Percentiles rank a stretch among this genome's conserved stretches.
phyloP scores from a whole-genome alignment of 2,329 filamentous ascomycete species.

The Paracorniculantispora psalliotae region DNA sequence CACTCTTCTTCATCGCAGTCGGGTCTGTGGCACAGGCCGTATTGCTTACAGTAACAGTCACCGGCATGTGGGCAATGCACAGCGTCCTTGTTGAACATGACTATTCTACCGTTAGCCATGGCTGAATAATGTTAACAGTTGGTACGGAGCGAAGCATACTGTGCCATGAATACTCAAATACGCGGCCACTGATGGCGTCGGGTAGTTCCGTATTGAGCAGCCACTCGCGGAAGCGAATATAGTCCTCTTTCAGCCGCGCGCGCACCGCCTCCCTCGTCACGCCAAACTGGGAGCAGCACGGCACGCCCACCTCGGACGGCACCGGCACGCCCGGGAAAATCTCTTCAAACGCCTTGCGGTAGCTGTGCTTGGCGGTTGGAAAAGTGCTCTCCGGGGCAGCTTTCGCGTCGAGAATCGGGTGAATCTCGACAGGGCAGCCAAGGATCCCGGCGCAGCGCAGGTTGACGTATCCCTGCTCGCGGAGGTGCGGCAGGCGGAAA shows the following conservation, averaged over 20 bases:
- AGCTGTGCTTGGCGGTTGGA: constrained; percentile 37
- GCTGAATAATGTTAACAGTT: no score
- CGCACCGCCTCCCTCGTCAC: constrained; percentile 50
- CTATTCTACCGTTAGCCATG: constrained; percentile 24
- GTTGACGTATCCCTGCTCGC: constrained; percentile 53
- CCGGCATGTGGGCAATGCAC: constrained; percentile 57
- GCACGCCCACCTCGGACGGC: constrained; percentile 46
- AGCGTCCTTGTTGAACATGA: constrained; percentile 53
- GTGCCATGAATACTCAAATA: constrained; percentile 64
- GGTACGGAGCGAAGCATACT: constrained; percentile 36
- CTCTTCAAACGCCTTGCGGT: constrained; percentile 37
- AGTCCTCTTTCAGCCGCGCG: constrained; percentile 45
- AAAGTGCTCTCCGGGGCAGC: constrained; percentile 26
- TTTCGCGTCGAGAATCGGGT: constrained; percentile 31
- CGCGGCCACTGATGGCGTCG: constrained; percentile 52
- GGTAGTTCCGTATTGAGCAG: constrained; percentile 49
- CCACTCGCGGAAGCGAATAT: constrained; percentile 55
- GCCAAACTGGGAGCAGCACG: constrained; percentile 64
- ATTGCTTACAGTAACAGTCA: constrained; percentile 63
- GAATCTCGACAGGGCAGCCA: constrained; percentile 48
- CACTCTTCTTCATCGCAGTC: constrained; percentile 43
- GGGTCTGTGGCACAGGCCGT: constrained; percentile 50
- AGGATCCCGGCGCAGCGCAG: constrained; percentile 55
- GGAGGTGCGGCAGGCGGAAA: constrained; percentile 46
- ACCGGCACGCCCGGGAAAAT: constrained; percentile 38